phyloP scores from a whole-genome alignment of 2,329 filamentous ascomycete species.

The Sarocladium kiliense region DNA sequence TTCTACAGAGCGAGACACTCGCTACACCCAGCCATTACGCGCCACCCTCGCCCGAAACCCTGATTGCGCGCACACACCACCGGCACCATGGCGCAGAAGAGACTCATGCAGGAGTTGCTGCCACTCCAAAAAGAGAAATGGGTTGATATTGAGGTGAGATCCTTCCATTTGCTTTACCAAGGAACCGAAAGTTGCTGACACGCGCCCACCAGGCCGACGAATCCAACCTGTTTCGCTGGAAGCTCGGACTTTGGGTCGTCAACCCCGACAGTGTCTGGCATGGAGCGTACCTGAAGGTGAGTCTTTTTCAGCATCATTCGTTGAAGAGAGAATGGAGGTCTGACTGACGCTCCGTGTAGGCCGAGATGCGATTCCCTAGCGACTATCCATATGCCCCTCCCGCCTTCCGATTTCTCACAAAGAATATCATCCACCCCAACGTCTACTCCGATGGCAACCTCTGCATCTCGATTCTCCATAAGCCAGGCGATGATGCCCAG shows the following conservation, averaged over 20 bases:
- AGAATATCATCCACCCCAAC: conserved; percentile 84
- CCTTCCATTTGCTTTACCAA: conserved; percentile 9
- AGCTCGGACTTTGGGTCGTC: conserved; percentile 82
- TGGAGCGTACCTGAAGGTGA: conserved; percentile 79
- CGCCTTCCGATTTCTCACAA: conserved; percentile 74
- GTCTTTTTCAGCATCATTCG: conserved; percentile 14
- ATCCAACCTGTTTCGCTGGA: conserved; percentile 84
- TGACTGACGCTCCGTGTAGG: conserved; percentile 35
- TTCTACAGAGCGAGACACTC: too few species aligned
- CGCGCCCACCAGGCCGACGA: conserved; percentile 56
- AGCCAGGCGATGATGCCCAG: conserved; percentile 85
- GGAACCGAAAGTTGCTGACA: conserved; percentile 7
- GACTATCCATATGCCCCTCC: conserved; percentile 91
- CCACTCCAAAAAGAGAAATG: conserved; percentile 83
- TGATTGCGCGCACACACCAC: too few species aligned
- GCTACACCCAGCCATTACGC: too few species aligned
- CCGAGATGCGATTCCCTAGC: conserved; percentile 77
- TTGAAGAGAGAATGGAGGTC: not conserved
- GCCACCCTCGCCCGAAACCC: too few species aligned
- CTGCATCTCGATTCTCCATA: conserved; percentile 95
- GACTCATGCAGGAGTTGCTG: conserved; percentile 85
- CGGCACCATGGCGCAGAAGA: conserved; percentile 52
- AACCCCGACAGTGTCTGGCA: conserved; percentile 91
- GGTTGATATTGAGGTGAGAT: conserved; percentile 77
- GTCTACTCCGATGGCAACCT: conserved; percentile 86